Evolutionary conservation across 148 eudicot species (phyloP), one percentile per base, ranked within the genome.

Genomic region (Rhododendron griersonianum): DNA sequence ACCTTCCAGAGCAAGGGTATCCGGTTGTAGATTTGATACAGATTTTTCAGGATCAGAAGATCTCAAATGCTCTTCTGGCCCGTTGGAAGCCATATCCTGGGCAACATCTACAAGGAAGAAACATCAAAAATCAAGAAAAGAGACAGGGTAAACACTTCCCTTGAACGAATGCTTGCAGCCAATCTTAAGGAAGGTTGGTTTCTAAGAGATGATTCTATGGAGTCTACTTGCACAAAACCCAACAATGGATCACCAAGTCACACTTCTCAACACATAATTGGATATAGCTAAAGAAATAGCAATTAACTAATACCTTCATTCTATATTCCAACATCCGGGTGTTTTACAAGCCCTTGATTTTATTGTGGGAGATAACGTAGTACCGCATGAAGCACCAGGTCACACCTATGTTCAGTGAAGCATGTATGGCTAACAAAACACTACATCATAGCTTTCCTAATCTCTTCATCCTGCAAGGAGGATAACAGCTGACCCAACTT

Each of bases 71-170:
- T 87, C 91, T 86, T 88, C 90, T 48, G 67, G 85, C 69, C 81
- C 85, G 47, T 88, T 84, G 37, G 88, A 78, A 84, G 89, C 91
- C 86, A 85, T 35, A 61, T 47, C 89, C 83, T 84, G 88, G 86
- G 88, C 87, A 86, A 67, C 86, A 92, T 92, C 98, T 95, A 93
- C 93, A 93, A 33, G 86, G 81, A 77, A 88, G 87, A 85, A 87
- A 79, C 37, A 87, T 39, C 79, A 81, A 85, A 28, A 89, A 86
- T 67, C 80, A 88, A 83, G 47, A 85, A 87, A 85, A 82, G 87
- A 71, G 76, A 82, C 85, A 74, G 47, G 86, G 86, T 83, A 67
- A 74, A 86, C 86, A 88, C 75, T 71, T 84, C 71, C 67, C 28
- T 77, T 44, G 84, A 50, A 87, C 69, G 86, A 85, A 63, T 75